phyloP scores from a whole-genome alignment of 139 green algal species.

The Picochlorum sp. region DNA sequence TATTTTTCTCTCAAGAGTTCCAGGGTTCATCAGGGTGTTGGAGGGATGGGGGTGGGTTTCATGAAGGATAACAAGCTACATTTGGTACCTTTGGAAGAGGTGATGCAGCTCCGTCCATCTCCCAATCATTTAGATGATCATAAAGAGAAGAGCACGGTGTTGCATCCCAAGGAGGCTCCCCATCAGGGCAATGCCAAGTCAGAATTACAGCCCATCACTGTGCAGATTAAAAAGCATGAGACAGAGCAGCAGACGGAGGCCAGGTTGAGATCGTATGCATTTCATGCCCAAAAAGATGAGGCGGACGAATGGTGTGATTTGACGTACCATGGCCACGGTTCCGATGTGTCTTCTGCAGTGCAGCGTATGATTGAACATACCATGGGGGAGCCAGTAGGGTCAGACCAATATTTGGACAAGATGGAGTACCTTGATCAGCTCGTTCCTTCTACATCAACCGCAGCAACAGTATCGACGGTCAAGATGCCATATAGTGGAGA shows the following conservation, averaged over 20 bases:
- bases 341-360: neutral
- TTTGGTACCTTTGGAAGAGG: conserved; percentile 65
- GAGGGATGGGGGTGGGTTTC: conserved; percentile 45
- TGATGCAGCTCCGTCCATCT: conserved; percentile 67
- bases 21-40: conserved; percentile 28
- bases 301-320: conserved; percentile 35
- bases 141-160: conserved; percentile 6
- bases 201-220: conserved; percentile 29
- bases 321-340: conserved; percentile 9
- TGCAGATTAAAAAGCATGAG: conserved; percentile 65
- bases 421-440: conserved; percentile 21
- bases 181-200: neutral
- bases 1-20: conserved; percentile 44
- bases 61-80: conserved; percentile 57
- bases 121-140: conserved; percentile 55
- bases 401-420: neutral
- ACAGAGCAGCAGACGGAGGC: conserved; percentile 76
- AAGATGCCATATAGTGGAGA: neutral
- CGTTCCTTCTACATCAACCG: conserved; percentile 6
- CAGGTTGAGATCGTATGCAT: conserved; percentile 49
- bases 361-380: neutral
- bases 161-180: neutral
- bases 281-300: conserved; percentile 46
- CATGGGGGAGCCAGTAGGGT: neutral
- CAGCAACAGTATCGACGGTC: neutral